A percentile compares a stretch with the other conserved stretches of the same genome.
phyloP scores from a whole-genome alignment of 352 stramenopile species.

The Pythium aquatile region DNA sequence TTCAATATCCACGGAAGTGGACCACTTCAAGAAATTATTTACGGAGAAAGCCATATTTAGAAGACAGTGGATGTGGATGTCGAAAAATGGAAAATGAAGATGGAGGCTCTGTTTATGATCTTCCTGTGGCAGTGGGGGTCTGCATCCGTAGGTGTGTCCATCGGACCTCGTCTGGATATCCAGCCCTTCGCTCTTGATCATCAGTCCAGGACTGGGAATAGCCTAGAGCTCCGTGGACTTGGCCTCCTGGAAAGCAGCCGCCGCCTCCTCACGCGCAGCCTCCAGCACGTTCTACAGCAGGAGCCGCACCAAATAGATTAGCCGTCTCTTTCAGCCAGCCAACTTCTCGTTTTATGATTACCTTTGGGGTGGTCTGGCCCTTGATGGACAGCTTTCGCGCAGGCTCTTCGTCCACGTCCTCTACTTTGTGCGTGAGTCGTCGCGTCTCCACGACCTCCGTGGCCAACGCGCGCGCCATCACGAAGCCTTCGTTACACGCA shows the following conservation, averaged over 20 bases:
- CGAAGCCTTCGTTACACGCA: slow-evolving; percentile 24
- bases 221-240: slow-evolving; percentile 13
- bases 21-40: background rate
- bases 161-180: background rate
- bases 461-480: slow-evolving; percentile 14
- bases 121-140: background rate
- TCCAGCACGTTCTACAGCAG: slow-evolving; percentile 22
- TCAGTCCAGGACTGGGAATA: too few species aligned
- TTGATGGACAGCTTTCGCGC: slow-evolving; percentile 20
- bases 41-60: background rate
- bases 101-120: background rate
- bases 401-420: slow-evolving; percentile 3
- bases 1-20: slow-evolving; percentile 2
- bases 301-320: background rate
- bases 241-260: slow-evolving; percentile 23
- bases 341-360: background rate
- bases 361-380: slow-evolving; percentile 16
- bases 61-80: background rate
- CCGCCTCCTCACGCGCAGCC: slow-evolving; percentile 22
- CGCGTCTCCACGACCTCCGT: background rate
- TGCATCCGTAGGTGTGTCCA: background rate
- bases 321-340: too few species aligned
- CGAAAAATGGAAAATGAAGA: background rate
- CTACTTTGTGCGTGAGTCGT: background rate
- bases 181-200: too few species aligned